Evolutionary conservation across 1,139 yeast species (phyloP).

Genomic region (Saccharomyces pastorianus): DNA sequence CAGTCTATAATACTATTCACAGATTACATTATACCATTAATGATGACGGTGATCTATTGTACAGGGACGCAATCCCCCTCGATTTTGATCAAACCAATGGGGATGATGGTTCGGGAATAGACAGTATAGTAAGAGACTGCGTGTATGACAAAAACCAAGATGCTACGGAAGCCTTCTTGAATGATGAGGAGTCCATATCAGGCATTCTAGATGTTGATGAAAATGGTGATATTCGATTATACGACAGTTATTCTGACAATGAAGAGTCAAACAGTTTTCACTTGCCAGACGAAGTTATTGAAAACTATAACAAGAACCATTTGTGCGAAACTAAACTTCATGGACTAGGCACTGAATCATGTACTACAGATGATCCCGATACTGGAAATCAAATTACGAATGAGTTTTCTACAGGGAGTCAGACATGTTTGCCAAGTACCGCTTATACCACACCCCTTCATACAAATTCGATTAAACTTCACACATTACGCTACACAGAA

Average conservation of each 20-base stretch:
- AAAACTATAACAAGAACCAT: constrained; percentile 17
- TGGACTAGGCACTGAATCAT: background rate
- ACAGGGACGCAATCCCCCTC: constrained; percentile 7
- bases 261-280: constrained; percentile 6
- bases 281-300: constrained; percentile 15
- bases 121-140: background rate
- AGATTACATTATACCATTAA: constrained; percentile 20
- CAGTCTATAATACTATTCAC: constrained; percentile 17
- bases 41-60: constrained; percentile 21
- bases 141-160: background rate
- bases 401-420: background rate
- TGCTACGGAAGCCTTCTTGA: background rate
- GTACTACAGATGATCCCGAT: background rate
- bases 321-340: constrained; percentile 11
- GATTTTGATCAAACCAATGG: constrained; percentile 1
- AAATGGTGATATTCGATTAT: constrained; percentile 11
- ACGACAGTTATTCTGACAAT: constrained; percentile 4
- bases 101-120: constrained; percentile 2
- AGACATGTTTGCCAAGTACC: background rate
- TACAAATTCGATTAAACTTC: background rate
- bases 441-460: background rate
- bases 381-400: background rate
- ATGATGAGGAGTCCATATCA: constrained; percentile 6
- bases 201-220: constrained; percentile 17
- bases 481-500: background rate